A percentile compares a stretch with the other conserved stretches of the same genome.
These are phyloP conservation scores for Casuarina glauca DNA, from an alignment of 306 rosid genomes.

Conservation along the genomic window DNA sequence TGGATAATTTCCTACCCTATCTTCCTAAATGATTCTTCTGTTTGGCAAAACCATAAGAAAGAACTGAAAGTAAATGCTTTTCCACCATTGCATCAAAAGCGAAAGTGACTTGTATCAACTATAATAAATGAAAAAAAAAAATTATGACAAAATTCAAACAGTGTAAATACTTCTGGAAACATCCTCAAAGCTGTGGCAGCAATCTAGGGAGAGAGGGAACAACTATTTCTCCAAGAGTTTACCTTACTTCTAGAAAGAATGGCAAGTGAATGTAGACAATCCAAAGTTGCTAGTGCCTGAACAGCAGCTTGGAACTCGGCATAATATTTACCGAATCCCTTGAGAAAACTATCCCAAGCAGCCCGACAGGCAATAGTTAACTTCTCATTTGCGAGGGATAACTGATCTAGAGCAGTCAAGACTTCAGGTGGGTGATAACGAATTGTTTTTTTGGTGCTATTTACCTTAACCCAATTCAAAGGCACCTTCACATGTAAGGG, in stretches of 20 bases:
- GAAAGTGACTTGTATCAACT: background rate
- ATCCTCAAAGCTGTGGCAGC: background rate
- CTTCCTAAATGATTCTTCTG: background rate
- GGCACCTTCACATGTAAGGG: constrained; percentile 77
- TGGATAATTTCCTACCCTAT: background rate
- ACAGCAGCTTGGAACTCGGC: constrained; percentile 78
- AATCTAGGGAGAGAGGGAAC: background rate
- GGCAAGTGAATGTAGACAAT: constrained; percentile 89
- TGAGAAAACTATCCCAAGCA: constrained; percentile 86
- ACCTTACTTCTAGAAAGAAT: constrained; percentile 91
- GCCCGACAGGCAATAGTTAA: constrained; percentile 64
- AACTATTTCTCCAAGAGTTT: constrained; percentile 25
- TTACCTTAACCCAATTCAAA: constrained; percentile 77
- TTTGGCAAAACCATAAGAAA: background rate
- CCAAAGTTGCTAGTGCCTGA: constrained; percentile 89
- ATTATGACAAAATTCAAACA: background rate
- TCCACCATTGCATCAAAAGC: background rate
- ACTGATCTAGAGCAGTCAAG: constrained; percentile 64
- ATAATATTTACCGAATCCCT: constrained; percentile 62
- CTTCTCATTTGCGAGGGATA: constrained; percentile 75
- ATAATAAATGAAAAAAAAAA: background rate
- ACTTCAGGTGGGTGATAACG: constrained; percentile 97
- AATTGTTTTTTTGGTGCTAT: constrained; percentile 80
- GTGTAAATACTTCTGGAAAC: background rate
- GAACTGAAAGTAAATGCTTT: background rate